Conservation (phyloP, 2,329 filamentous ascomycete genomes). For the Tolypocladium ophioglossoides region DNA sequence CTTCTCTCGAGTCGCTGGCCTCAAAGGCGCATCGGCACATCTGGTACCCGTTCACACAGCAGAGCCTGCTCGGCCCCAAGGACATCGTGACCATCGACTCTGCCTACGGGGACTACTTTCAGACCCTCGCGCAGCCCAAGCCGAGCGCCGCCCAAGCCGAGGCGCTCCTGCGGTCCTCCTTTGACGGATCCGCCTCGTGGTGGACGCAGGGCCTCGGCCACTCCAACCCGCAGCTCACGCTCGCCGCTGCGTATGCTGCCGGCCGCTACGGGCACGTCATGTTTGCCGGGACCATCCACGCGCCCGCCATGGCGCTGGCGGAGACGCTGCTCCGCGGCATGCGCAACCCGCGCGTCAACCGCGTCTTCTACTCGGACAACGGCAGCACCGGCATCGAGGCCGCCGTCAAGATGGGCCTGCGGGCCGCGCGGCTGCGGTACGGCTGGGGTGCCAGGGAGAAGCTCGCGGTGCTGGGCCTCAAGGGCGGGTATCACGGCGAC, state of each 20-base stretch:
- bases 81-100: conserved; percentile 71
- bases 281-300: conserved; percentile 72
- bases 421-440: conserved; percentile 57
- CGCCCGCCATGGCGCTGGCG: conserved; percentile 62
- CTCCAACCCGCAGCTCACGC: conserved; percentile 58
- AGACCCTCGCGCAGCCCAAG: conserved; percentile 31
- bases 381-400: conserved; percentile 77
- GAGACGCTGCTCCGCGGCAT: conserved; percentile 50
- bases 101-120: conserved; percentile 69
- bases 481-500: conserved; percentile 77
- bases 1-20: conserved; percentile 50
- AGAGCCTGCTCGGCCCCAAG: conserved; percentile 48
- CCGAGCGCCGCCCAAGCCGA: not conserved
- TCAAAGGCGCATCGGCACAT: conserved; percentile 51
- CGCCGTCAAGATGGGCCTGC: conserved; percentile 73
- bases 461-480: conserved; percentile 62
- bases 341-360: conserved; percentile 52
- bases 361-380: conserved; percentile 78
- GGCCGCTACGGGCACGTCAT: conserved; percentile 82
- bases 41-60: conserved; percentile 85
- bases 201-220: conserved; percentile 87
- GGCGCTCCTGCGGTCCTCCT: conserved; percentile 39
- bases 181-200: conserved; percentile 82
- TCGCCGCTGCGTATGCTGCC: conserved; percentile 71
- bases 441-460: conserved; percentile 48